A percentile compares a stretch with the other conserved stretches of the same genome.
Evolutionary conservation across 129 eudicot species (phyloP).

Genomic region (Tanacetum coccineum): DNA sequence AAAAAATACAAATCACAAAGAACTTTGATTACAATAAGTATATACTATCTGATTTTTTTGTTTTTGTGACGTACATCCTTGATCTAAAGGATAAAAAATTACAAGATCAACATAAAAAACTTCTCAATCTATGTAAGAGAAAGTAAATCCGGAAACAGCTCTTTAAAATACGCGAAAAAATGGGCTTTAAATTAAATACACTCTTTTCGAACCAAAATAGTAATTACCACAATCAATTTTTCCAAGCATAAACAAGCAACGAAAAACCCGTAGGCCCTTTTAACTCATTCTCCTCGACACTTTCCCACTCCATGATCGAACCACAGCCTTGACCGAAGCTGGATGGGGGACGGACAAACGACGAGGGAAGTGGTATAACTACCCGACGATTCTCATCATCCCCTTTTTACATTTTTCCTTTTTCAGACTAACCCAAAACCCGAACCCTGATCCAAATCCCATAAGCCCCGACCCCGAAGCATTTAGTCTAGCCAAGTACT

Average conservation of each 20-base stretch:
- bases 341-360: too few relatives aligned
- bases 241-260: conserved; percentile 81
- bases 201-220: not conserved
- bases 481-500: conserved; percentile 26
- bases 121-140: not conserved
- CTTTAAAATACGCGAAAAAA: conserved; percentile 6
- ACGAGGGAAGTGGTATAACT: conserved; percentile 53
- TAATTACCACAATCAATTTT: conserved; percentile 30
- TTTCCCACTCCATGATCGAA: conserved; percentile 90
- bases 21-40: not conserved
- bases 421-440: conserved; percentile 55
- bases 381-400: conserved; percentile 38
- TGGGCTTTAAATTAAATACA: not conserved
- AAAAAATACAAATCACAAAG: too few relatives aligned
- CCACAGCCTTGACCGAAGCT: conserved; percentile 54
- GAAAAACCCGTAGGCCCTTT: conserved; percentile 69
- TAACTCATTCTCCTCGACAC: conserved; percentile 67
- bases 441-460: conserved; percentile 44
- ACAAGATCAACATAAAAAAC: conserved; percentile 17
- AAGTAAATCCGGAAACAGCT: conserved; percentile 12
- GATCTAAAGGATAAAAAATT: not conserved
- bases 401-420: conserved; percentile 56
- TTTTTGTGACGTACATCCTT: not conserved
- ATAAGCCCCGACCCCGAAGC: conserved; percentile 23
- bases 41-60: not conserved